Conservation (phyloP, 768 basidiomycete genomes). For the Cubamyces sp. region DNA sequence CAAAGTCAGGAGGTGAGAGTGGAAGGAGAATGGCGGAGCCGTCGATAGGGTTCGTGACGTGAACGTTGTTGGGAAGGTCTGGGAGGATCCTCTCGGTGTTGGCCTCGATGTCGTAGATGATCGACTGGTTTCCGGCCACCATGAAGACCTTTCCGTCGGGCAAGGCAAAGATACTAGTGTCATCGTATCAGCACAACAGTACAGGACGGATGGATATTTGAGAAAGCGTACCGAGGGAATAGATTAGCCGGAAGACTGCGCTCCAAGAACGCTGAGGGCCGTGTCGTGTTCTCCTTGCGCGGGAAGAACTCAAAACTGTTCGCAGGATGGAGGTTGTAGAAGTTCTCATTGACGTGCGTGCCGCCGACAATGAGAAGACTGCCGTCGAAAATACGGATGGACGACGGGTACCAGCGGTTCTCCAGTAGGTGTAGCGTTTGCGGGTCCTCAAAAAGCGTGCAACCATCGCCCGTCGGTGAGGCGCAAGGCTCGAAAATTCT, state of each 20-base stretch:
- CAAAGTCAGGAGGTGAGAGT: conserved; percentile 62
- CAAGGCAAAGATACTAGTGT: conserved; percentile 68
- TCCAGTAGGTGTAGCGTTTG: conserved; percentile 68
- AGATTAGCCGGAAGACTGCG: conserved; percentile 32
- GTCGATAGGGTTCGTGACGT: conserved; percentile 83
- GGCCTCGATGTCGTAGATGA: conserved; percentile 75
- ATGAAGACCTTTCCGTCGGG: conserved; percentile 75
- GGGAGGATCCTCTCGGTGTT: conserved; percentile 69
- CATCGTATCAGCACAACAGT: conserved; percentile 74
- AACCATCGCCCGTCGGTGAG: conserved; percentile 49
- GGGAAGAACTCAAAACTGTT: conserved; percentile 86
- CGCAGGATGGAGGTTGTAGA: conserved; percentile 78
- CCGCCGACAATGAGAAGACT: conserved; percentile 84
- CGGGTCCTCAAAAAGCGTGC: conserved; percentile 70
- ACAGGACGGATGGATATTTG: conserved; percentile 62
- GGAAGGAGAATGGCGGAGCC: conserved; percentile 76
- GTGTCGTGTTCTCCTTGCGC: conserved; percentile 55
- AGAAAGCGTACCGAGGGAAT: conserved; percentile 58
- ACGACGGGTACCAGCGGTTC: conserved; percentile 81
- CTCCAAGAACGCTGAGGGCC: conserved; percentile 37
- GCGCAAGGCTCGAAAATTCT: conserved; percentile 74
- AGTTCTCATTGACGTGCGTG: conserved; percentile 82
- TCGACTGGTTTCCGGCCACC: conserved; percentile 77
- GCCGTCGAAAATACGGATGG: conserved; percentile 69
- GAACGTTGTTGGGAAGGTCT: conserved; percentile 74